A percentile compares a stretch with the other conserved stretches of the same genome.
These are phyloP conservation scores for Gyrodon lividus DNA, from an alignment of 768 basidiomycete species.

Conservation along the genomic window DNA sequence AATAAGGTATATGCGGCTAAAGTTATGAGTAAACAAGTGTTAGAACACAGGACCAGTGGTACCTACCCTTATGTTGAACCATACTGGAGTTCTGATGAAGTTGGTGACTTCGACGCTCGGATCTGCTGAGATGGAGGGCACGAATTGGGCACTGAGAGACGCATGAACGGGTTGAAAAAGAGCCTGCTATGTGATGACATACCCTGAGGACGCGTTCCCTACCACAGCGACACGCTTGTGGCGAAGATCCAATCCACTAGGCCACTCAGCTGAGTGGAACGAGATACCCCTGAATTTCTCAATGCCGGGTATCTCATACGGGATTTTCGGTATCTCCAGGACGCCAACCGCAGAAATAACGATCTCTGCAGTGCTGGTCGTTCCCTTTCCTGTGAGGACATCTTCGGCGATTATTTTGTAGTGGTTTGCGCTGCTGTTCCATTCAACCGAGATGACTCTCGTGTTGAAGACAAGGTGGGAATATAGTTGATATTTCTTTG, in stretches of 20 bases:
- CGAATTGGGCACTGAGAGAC: constrained; percentile 54
- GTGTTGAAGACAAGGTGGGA: constrained; percentile 43
- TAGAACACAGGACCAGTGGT: not conserved
- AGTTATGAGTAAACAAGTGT: constrained; percentile 30
- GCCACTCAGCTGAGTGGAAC: constrained; percentile 58
- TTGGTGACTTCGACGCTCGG: constrained; percentile 53
- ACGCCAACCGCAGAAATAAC: constrained; percentile 51
- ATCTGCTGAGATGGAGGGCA: constrained; percentile 53
- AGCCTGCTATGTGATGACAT: constrained; percentile 12
- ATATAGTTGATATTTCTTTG: constrained; percentile 42
- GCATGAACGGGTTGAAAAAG: constrained; percentile 1
- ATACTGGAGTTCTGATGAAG: constrained; percentile 60
- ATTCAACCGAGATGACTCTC: constrained; percentile 43
- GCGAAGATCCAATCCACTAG: constrained; percentile 36
- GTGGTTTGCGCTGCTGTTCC: constrained; percentile 37
- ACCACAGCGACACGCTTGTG: constrained; percentile 44
- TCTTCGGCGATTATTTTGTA: constrained; percentile 39
- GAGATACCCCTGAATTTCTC: constrained; percentile 44
- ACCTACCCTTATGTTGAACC: constrained; percentile 54
- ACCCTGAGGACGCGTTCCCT: constrained; percentile 69
- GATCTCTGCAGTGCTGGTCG: constrained; percentile 40
- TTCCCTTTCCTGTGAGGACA: constrained; percentile 29
- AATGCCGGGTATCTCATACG: constrained; percentile 34
- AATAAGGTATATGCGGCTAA: constrained; percentile 36
- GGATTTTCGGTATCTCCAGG: constrained; percentile 45